These are phyloP conservation scores for Fraxinus dipetala DNA, from an alignment of 305 asterid species.

Conservation along the genomic window DNA sequence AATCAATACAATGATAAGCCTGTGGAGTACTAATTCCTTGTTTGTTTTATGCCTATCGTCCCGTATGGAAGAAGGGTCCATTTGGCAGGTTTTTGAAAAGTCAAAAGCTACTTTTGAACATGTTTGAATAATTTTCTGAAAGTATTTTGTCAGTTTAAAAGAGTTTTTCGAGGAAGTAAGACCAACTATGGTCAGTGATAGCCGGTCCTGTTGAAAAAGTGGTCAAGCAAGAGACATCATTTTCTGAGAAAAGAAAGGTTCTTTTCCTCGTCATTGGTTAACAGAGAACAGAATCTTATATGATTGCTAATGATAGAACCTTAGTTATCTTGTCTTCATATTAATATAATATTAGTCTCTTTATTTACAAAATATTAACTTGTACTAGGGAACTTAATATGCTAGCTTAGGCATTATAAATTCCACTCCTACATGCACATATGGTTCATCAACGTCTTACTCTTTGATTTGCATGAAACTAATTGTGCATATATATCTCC, in stretches of 20 bases:
- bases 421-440: constrained; percentile 3
- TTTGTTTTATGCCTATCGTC: neutral
- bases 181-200: neutral
- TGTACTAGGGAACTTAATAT: neutral
- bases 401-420: constrained; percentile 29
- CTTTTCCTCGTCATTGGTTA: constrained; percentile 26
- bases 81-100: neutral
- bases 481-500: neutral
- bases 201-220: neutral
- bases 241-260: constrained; percentile 21
- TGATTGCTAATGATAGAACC: constrained; percentile 22
- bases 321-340: constrained; percentile 18
- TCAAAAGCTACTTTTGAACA: neutral
- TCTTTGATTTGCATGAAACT: neutral
- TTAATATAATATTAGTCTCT: neutral
- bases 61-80: neutral
- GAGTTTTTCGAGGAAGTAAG: neutral
- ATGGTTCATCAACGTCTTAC: constrained; percentile 1
- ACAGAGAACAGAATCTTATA: constrained; percentile 20
- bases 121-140: neutral
- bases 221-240: constrained; percentile 18
- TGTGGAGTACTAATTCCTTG: neutral
- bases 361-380: neutral
- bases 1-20: neutral
- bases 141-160: too few relatives aligned